Evolutionary conservation across 306 rosid species (phyloP).

Genomic region (Geum urbanum): DNA sequence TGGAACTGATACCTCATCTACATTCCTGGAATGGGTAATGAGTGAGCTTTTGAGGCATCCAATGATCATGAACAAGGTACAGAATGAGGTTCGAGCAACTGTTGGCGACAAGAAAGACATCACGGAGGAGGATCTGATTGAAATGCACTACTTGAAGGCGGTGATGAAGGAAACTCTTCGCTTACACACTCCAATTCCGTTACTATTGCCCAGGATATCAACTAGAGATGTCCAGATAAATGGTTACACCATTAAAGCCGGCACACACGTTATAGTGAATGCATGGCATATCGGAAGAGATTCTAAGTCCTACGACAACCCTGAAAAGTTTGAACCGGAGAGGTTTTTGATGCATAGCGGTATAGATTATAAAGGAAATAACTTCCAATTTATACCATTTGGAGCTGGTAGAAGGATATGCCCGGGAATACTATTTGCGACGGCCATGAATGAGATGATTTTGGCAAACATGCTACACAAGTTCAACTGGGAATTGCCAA

Average conservation of each 20-base stretch:
- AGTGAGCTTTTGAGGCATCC: conserved; percentile 15
- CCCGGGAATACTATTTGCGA: conserved; percentile 27
- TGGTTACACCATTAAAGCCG: conserved; percentile 11
- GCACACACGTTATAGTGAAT: conserved; percentile 17
- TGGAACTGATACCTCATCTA: background rate
- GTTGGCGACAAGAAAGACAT: background rate
- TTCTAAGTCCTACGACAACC: conserved; percentile 20
- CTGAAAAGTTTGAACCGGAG: conserved; percentile 37
- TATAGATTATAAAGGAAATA: conserved; percentile 32
- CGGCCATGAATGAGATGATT: conserved; percentile 17
- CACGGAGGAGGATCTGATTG: background rate
- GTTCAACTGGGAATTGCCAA: conserved; percentile 26
- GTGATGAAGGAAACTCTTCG: conserved; percentile 5
- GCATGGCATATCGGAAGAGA: conserved; percentile 42
- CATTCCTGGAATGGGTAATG: conserved; percentile 19
- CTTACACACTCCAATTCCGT: background rate
- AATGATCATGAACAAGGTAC: background rate
- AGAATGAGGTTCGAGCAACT: background rate
- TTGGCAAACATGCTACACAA: conserved; percentile 28
- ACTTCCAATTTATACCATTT: conserved; percentile 36
- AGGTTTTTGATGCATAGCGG: conserved; percentile 29
- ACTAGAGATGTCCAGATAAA: background rate
- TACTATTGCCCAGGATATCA: conserved; percentile 6
- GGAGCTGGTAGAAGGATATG: conserved; percentile 25
- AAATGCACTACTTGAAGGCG: conserved; percentile 2